These are phyloP conservation scores for Fusarium sterilihyphosum DNA, from an alignment of 2,329 filamentous ascomycete species.

Conservation along the genomic window DNA sequence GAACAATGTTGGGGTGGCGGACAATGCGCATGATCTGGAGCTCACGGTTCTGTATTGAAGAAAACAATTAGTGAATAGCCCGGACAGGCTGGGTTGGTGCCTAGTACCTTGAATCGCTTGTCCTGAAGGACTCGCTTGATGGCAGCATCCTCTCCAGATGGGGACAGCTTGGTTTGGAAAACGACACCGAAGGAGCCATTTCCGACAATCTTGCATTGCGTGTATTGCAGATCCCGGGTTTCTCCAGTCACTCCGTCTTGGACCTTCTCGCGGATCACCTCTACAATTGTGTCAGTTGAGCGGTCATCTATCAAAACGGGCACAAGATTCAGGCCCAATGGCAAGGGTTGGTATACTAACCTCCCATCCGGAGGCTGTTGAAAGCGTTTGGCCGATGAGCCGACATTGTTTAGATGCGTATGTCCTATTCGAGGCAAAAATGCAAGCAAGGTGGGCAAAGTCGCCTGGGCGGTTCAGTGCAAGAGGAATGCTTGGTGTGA, in stretches of 20 bases:
- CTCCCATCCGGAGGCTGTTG: constrained; percentile 91
- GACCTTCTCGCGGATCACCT: constrained; percentile 98
- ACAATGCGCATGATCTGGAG: constrained; percentile 99
- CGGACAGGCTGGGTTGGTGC: background rate
- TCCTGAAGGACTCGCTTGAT: constrained; percentile 99
- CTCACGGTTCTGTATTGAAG: constrained; percentile 82
- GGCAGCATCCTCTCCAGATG: constrained; percentile 97
- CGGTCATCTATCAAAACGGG: background rate
- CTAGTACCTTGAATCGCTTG: constrained; percentile 95
- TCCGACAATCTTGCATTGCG: constrained; percentile 98
- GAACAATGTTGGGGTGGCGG: constrained; percentile 97
- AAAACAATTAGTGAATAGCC: constrained; percentile 27
- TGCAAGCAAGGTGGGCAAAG: constrained; percentile 42
- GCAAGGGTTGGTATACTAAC: constrained; percentile 65
- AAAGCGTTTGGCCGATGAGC: constrained; percentile 93
- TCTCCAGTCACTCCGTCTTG: constrained; percentile 98
- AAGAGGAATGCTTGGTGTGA: constrained; percentile 44
- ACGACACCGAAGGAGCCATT: constrained; percentile 99
- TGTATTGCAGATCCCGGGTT: constrained; percentile 96
- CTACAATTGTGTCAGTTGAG: constrained; percentile 58
- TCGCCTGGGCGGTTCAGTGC: constrained; percentile 37
- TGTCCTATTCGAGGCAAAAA: constrained; percentile 41
- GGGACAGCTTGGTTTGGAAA: constrained; percentile 98
- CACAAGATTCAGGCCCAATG: constrained; percentile 2
- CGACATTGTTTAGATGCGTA: constrained; percentile 70